Conservation (phyloP, 2,329 filamentous ascomycete species). For the Penicillium sp. region DNA sequence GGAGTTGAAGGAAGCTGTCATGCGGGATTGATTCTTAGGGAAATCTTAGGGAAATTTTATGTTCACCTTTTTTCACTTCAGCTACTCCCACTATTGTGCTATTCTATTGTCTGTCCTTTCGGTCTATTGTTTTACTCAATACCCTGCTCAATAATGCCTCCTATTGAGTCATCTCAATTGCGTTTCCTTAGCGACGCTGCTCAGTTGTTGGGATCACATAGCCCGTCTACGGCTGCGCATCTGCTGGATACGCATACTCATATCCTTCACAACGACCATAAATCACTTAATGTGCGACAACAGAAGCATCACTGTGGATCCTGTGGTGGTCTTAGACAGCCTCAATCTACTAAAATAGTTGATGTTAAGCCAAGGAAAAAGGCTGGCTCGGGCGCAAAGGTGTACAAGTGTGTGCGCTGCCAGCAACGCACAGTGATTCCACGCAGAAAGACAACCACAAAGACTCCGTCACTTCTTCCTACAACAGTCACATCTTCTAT, state of each 20-base stretch:
- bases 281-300: conserved; percentile 29
- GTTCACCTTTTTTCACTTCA: too few relatives aligned
- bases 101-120: neutral
- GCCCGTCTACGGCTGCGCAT: conserved; percentile 41
- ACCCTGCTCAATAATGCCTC: conserved; percentile 15
- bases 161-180: conserved; percentile 24
- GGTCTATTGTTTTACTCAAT: neutral
- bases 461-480: conserved; percentile 9
- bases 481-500: conserved; percentile 4
- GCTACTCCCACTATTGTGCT: neutral
- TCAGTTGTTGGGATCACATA: conserved; percentile 26
- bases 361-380: conserved; percentile 21
- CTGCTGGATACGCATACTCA: conserved; percentile 37
- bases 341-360: conserved; percentile 28
- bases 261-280: conserved; percentile 33
- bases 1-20: neutral
- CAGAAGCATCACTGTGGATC: conserved; percentile 35
- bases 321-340: conserved; percentile 37
- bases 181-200: conserved; percentile 38
- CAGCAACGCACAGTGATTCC: conserved; percentile 30
- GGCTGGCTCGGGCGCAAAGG: conserved; percentile 20
- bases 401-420: conserved; percentile 39
- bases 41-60: neutral
- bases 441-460: conserved; percentile 16
- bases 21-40: neutral